Evolutionary conservation across 1,139 yeast species (phyloP).

Genomic region (Spencermartinsiella ligniputridi): DNA sequence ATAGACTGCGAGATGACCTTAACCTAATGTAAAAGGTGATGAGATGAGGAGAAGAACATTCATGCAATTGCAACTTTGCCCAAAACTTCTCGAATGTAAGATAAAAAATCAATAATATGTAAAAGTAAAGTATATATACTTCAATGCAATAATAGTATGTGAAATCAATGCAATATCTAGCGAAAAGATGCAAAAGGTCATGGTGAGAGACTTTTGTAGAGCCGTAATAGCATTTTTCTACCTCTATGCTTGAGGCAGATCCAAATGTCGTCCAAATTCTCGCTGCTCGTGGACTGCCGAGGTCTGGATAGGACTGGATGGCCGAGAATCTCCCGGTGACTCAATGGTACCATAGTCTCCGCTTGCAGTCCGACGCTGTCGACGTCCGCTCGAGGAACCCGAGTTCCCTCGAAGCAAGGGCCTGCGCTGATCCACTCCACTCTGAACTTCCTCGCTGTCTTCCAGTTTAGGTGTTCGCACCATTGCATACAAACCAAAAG

Average conservation of each 20-base stretch:
- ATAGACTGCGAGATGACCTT: no score
- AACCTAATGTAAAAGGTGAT: no score
- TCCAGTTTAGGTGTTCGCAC: slow-evolving; percentile 16
- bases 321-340: not conserved
- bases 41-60: no score
- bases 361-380: slow-evolving; percentile 1
- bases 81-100: no score
- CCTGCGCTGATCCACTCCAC: slow-evolving; percentile 10
- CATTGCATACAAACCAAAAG: slow-evolving; percentile 19
- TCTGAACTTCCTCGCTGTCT: slow-evolving; percentile 1
- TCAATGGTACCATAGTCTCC: slow-evolving; percentile 1
- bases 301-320: slow-evolving; percentile 24
- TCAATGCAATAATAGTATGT: no score
- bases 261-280: slow-evolving; percentile 28
- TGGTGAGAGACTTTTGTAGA: no score
- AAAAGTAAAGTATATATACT: no score
- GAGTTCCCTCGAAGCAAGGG: slow-evolving; percentile 11
- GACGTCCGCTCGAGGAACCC: not conserved
- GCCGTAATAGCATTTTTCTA: no score
- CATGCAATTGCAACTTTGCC: no score
- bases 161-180: no score
- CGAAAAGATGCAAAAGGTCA: no score
- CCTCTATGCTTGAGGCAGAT: slow-evolving; percentile 18
- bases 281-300: slow-evolving; percentile 25
- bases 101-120: no score